Base-by-base conservation (phyloP, 2,329 filamentous ascomycete species). In the Penicillium verrucosum region DNA sequence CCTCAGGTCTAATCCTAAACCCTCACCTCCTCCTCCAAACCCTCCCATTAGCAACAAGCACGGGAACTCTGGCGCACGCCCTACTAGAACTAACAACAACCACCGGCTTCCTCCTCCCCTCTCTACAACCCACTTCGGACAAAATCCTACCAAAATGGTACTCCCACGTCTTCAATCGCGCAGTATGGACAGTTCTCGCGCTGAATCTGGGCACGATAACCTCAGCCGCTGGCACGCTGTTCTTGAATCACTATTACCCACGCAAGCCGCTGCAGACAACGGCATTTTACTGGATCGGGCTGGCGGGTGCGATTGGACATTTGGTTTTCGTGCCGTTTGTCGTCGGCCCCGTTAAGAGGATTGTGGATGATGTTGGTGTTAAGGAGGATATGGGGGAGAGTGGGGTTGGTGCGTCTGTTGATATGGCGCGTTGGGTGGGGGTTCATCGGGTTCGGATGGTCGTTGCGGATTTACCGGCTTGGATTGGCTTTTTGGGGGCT, bases 1-100 rank as follows among this genome's bases (percentile, higher is more conserved):
- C 59, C 12, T 66, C 52, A 2, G 62, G 61, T 48, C 56, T 64
- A 25, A 53, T 63, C 23, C 55, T 63, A 57, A 58, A 64, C 38
- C 59, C 61, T 12, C 18, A 60, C 27, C 51, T 41, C 36, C 61
- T 64, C 36, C 55, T 62, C 30, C 59, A 53, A 29, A 37, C 51
- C 4, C 36, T 47, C 16, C 61, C 61, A 12, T 40, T 64, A 11
- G 60, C 60, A 51, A 54, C 58, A 30, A 64, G 61, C 60, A 64
- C 61, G n/a, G 61, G 42, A 5, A 64, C 44, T 11, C 58, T 64
- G 21, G 56, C 52, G 11, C 52, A 62, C 44, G 61, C 61, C 0
- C 34, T 46, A 4, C 36, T 51, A 21, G 61, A 64, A 57, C 55
- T 57, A 11, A 46, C 54, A 38, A 34, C 47, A n/a, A 57, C 47